phyloP scores from a whole-genome alignment of 306 rosid species.

The Citrullus colocynthis region DNA sequence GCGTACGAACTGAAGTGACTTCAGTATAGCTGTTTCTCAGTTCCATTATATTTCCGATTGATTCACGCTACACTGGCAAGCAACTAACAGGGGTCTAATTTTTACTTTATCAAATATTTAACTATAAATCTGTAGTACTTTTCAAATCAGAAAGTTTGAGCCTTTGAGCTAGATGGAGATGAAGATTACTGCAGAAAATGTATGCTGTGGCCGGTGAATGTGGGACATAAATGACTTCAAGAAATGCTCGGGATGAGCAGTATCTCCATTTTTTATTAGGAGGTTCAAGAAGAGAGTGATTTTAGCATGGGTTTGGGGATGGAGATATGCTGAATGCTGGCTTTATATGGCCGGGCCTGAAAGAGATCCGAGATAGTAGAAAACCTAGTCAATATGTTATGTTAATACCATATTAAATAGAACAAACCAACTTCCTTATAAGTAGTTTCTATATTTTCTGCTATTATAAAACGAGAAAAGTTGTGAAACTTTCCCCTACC shows the following conservation, averaged over 20 bases:
- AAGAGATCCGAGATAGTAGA: neutral
- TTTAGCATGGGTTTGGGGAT: neutral
- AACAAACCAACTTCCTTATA: neutral
- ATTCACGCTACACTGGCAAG: neutral
- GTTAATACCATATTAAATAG: neutral
- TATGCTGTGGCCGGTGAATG: neutral
- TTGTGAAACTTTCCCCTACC: neutral
- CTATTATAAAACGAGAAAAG: neutral
- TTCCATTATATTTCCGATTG: neutral
- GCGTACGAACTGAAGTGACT: neutral
- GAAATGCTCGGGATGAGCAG: neutral
- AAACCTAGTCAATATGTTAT: neutral
- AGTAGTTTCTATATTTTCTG: neutral
- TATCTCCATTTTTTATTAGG: neutral
- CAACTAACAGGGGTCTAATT: neutral
- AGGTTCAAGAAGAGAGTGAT: neutral
- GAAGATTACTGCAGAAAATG: neutral
- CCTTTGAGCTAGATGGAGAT: neutral
- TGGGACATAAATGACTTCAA: neutral
- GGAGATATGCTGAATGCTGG: neutral
- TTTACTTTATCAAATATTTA: neutral
- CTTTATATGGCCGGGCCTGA: neutral
- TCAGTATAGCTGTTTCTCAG: neutral
- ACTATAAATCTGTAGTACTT: neutral
- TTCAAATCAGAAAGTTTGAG: neutral